phyloP scores from a whole-genome alignment of 169 alveolate species.

The Plasmodium malariae region DNA sequence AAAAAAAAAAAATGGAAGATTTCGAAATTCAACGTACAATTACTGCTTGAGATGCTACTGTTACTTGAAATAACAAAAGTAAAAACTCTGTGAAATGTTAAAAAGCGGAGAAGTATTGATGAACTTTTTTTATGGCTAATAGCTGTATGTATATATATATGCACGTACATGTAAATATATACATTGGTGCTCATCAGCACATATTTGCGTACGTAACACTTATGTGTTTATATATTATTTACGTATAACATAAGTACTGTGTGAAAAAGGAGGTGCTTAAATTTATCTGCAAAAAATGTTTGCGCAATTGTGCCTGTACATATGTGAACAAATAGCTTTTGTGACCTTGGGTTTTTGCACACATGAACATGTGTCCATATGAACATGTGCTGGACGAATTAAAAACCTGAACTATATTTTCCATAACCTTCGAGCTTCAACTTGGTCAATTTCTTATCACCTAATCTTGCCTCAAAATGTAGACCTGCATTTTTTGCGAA shows the following conservation, averaged over 20 bases:
- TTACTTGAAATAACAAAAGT: too few species aligned
- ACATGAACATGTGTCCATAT: not conserved
- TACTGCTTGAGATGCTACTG: too few species aligned
- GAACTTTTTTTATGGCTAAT: too few species aligned
- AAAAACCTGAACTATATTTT: not conserved
- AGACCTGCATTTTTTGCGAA: constrained; percentile 76
- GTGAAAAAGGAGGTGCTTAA: not conserved
- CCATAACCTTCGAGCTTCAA: constrained; percentile 29
- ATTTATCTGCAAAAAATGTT: not conserved
- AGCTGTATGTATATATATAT: too few species aligned
- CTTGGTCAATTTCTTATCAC: constrained; percentile 48
- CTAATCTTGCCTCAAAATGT: constrained; percentile 67
- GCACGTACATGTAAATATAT: too few species aligned
- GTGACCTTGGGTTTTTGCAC: not conserved
- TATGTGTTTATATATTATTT: too few species aligned
- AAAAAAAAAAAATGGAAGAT: too few species aligned
- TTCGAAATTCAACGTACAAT: too few species aligned
- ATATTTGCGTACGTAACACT: too few species aligned
- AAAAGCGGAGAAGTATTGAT: too few species aligned
- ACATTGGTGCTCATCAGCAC: too few species aligned
- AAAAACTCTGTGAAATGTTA: too few species aligned
- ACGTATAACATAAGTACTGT: not conserved
- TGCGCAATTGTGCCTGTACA: not conserved
- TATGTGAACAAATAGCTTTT: not conserved
- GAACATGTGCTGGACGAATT: not conserved